Evolutionary conservation across 345 rosid species (phyloP), one percentile per base, ranked within the genome.

Genomic region (Eucalyptus microcorys): DNA sequence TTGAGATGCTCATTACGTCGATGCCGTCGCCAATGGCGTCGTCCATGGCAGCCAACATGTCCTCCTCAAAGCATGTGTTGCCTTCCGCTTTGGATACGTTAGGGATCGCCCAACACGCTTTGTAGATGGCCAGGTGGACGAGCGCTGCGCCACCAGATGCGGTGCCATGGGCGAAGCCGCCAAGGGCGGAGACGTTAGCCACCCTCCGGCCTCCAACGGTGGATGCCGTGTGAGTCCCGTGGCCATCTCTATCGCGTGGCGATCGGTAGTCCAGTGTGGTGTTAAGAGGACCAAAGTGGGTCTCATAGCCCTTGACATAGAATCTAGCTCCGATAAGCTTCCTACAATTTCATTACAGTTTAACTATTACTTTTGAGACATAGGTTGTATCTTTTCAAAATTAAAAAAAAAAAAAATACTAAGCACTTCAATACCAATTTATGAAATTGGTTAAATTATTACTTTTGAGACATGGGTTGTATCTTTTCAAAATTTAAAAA

Each of bases 171-270:
- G 95, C 99, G 1, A 94, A 94, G 40, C 98, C 96, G 1, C 99
- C 99, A 0, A 93, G 90, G 86, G 96, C 94, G 1, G 95, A 90
- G 2, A 92, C 93, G 9, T 91, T 87, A 1, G 32, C 86, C 14
- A 97, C 98, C 32, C 87, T 89, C 3, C 93, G 90, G 6, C 99
- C 98, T 8, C 92, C 95, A 0, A 92, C 97, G 1, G 93, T 97
- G 88, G 99, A 97, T 11, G 99, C 96, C 2, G 96, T 95, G 91
- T 97, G 99, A 47, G 97, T 94, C 9, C 99, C 99, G 53, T 97
- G 99, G 86, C 99, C 99, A 11, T 94, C 96, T 66, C 84, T 76
- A 91, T 97, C 99, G 4, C 99, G 95, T 1, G 93, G 96, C 3
- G 99, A 97, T 87, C 86, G 91, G 91, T 85, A 90, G 91, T 97